A percentile compares a stretch with the other conserved stretches of the same genome.
Conservation (phyloP, 2,329 filamentous ascomycete species). For the Lachnellula cervina region DNA sequence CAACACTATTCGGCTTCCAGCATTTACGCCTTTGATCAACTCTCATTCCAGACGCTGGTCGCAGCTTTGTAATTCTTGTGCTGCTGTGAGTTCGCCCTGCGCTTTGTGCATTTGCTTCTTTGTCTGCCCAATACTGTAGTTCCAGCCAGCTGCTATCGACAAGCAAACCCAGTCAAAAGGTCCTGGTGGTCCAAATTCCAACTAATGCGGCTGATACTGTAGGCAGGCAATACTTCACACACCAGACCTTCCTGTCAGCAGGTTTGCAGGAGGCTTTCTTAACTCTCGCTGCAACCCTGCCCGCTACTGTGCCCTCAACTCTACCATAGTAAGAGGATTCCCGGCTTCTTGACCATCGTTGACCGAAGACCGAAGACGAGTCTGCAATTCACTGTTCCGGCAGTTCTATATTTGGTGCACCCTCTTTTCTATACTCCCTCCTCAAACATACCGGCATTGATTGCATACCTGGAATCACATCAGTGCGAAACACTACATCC, state of each 20-base stretch:
- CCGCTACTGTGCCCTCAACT: not conserved
- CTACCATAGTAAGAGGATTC: not conserved
- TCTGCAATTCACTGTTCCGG: conserved; percentile 24
- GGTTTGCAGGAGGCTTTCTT: conserved; percentile 8
- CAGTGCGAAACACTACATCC: conserved; percentile 35
- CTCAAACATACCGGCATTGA: conserved; percentile 21
- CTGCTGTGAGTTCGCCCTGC: conserved; percentile 14
- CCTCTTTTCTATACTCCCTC: conserved; percentile 1
- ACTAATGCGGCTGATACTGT: not conserved
- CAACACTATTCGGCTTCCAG: not conserved
- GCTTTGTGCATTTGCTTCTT: not conserved
- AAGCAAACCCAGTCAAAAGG: not conserved
- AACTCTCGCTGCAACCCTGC: not conserved
- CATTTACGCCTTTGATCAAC: not conserved
- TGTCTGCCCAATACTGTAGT: not conserved
- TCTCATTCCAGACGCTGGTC: conserved; percentile 8
- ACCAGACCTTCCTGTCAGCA: conserved; percentile 7
- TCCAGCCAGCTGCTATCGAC: not conserved
- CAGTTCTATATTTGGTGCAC: conserved; percentile 20
- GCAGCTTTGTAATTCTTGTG: conserved; percentile 11
- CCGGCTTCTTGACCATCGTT: conserved; percentile 23
- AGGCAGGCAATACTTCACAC: not conserved
- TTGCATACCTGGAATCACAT: conserved; percentile 19
- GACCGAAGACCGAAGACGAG: conserved; percentile 13
- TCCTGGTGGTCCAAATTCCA: not conserved